Evolutionary conservation across 257 asterid genomes (phyloP).

Genomic region (Jasminum sambac): DNA sequence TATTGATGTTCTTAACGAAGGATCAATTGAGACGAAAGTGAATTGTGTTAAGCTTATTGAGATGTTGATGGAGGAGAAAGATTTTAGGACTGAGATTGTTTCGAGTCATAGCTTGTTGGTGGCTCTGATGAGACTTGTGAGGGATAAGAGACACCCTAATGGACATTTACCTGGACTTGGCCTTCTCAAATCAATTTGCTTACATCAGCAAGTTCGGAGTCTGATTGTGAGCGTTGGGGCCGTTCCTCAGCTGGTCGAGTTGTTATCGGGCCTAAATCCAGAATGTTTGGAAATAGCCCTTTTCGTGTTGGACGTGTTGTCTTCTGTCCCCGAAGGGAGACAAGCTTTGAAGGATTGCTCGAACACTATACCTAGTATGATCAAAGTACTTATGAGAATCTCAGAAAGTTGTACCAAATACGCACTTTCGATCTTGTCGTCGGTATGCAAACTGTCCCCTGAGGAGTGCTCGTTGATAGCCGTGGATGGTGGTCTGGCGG

Average conservation of each 20-base stretch:
- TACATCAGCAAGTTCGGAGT: conserved; percentile 39
- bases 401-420: conserved; percentile 61
- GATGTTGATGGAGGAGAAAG: conserved; percentile 54
- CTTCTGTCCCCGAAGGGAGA: conserved; percentile 53
- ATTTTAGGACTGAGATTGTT: conserved; percentile 44
- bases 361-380: conserved; percentile 45
- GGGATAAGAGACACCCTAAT: conserved; percentile 49
- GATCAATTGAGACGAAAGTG: conserved; percentile 60
- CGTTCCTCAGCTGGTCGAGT: conserved; percentile 54
- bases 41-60: conserved; percentile 55
- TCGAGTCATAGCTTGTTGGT: conserved; percentile 59
- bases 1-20: conserved; percentile 63
- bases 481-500: conserved; percentile 70
- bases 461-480: conserved; percentile 64
- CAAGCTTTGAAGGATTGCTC: conserved; percentile 61
- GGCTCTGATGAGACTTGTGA: conserved; percentile 56
- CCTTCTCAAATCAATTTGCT: conserved; percentile 55
- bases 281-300: conserved; percentile 58
- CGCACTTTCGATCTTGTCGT: conserved; percentile 57
- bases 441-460: conserved; percentile 56
- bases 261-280: conserved; percentile 40
- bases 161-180: conserved; percentile 53
- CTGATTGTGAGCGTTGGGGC: conserved; percentile 61
- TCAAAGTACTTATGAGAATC: conserved; percentile 53
- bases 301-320: conserved; percentile 45